A percentile compares a stretch with the other conserved stretches of the same genome.
These are phyloP conservation scores for Metschnikowia lunata DNA, from an alignment of 805 yeast genomes.

Conservation along the genomic window DNA sequence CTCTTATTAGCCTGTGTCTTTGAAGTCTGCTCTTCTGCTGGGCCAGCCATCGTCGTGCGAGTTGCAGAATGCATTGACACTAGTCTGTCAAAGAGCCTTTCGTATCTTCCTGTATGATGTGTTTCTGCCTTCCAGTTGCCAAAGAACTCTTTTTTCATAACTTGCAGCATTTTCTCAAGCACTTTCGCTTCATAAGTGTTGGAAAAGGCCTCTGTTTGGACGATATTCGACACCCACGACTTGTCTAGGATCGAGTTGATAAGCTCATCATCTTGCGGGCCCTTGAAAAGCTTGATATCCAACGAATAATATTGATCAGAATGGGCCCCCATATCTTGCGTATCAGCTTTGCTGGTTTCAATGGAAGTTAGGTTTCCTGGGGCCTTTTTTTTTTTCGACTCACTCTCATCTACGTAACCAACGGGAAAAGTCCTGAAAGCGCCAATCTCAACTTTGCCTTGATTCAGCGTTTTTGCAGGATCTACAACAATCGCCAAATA, in stretches of 20 bases:
- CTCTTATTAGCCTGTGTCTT: background rate
- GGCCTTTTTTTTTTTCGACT: constrained; percentile 1
- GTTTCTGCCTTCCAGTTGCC: background rate
- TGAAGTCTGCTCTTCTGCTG: background rate
- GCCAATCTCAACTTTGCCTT: constrained; percentile 75
- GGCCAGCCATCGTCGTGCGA: background rate
- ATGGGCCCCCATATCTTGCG: constrained; percentile 68
- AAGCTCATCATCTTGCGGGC: constrained; percentile 45
- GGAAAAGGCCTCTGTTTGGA: constrained; percentile 1
- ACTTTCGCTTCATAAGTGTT: constrained; percentile 7
- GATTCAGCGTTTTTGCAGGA: constrained; percentile 62
- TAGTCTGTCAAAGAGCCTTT: constrained; percentile 4
- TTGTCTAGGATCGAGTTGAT: constrained; percentile 19
- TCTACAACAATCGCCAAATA: constrained; percentile 85
- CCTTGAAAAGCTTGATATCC: constrained; percentile 56
- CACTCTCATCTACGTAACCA: constrained; percentile 15
- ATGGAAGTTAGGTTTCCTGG: background rate
- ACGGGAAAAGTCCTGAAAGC: constrained; percentile 75
- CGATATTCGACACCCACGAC: constrained; percentile 21
- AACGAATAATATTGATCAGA: constrained; percentile 65
- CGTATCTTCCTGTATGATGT: background rate
- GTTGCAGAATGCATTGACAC: background rate
- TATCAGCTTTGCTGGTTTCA: constrained; percentile 16
- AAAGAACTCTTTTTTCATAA: background rate
- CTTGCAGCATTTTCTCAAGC: background rate